Base-by-base conservation (phyloP, 2,329 filamentous ascomycete species). In the Diaporthe destruens region DNA sequence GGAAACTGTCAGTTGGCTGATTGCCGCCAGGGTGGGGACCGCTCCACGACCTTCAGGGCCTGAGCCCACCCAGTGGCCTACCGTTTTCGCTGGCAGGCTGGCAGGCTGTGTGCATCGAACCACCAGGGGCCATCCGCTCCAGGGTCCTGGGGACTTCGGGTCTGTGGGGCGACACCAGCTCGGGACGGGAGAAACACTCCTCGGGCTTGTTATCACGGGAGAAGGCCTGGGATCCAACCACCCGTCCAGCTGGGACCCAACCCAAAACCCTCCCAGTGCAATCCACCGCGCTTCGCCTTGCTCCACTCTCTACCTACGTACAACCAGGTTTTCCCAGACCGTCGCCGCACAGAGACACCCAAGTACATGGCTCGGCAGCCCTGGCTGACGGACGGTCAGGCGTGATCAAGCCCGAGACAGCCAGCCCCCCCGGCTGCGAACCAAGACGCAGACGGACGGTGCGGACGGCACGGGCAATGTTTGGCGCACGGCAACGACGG, bases 401-500 rank as follows among this genome's bases (percentile, higher is more conserved):
- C 36, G 47, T 29, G 61, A 66, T 47, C 44, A 66, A 29, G 61
- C 61, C 47, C 47, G 34, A 66, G 61, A 66, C 61, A 53, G 47
- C 61, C 61, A 65, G 25, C 25, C 59, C 25, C 39, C 39, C 39
- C 39, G 39, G 20, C 44, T 36, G 61, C 32, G 29, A 32, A 66
- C 61, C 47, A 20, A 23, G 59, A 11, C 32, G 23, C 25, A 36
- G 29, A 20, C 29, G 59, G 59, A 23, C 20, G 59, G 42, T 36
- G 44, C 59, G 51, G 29, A 49, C 44, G 59, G 59, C 29, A 65
- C 59, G 23, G 59, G 29, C 44, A 44, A 32, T 39, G 16, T 32
- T 53, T 53, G 57, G 61, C 53, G 47, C 44, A 66, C 61, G 61
- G 61, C 61, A 66, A 39, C 44, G 32, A 66, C 61, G 61, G 61